Conservation (phyloP, 2,329 filamentous ascomycete genomes). For the Xylariaceae sp. region DNA sequence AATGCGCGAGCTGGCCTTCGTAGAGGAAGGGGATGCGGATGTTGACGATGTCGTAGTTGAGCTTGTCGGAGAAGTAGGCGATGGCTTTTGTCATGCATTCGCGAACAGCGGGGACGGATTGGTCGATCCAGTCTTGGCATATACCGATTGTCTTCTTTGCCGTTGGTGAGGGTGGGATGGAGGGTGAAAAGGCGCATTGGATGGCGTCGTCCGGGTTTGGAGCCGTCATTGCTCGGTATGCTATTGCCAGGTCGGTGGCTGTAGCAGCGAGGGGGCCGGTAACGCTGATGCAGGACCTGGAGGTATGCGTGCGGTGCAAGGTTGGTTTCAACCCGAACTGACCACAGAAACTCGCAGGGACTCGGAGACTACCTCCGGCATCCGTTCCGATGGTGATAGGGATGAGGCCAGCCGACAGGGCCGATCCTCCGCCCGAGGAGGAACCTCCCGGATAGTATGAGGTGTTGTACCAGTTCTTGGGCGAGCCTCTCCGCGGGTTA, state of each 20-base stretch:
- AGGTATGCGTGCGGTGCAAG: slow-evolving; percentile 61
- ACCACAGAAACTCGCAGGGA: slow-evolving; percentile 71
- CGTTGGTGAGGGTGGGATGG: slow-evolving; percentile 39
- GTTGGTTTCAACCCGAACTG: slow-evolving; percentile 76
- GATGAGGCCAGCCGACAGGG: slow-evolving; percentile 63
- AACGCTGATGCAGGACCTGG: slow-evolving; percentile 54
- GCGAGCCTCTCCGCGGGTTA: slow-evolving; percentile 69
- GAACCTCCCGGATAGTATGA: slow-evolving; percentile 77
- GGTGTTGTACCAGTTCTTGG: slow-evolving; percentile 70
- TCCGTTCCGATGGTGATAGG: slow-evolving; percentile 73
- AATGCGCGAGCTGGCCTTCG: slow-evolving; percentile 72
- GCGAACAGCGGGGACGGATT: slow-evolving; percentile 59
- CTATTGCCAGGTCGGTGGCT: slow-evolving; percentile 70
- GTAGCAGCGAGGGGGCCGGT: slow-evolving; percentile 71
- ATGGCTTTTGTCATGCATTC: slow-evolving; percentile 56
- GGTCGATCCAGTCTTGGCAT: slow-evolving; percentile 62
- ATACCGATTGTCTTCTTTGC: slow-evolving; percentile 64
- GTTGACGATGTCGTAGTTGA: slow-evolving; percentile 49
- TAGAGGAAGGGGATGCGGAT: slow-evolving; percentile 61
- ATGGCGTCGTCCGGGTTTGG: slow-evolving; percentile 60
- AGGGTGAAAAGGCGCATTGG: slow-evolving; percentile 59
- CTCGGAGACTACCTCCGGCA: slow-evolving; percentile 68
- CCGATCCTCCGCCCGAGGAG: slow-evolving; percentile 70
- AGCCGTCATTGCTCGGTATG: slow-evolving; percentile 74
- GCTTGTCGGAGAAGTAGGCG: slow-evolving; percentile 43